Evolutionary conservation across 2,329 filamentous ascomycete genomes (phyloP), one percentile per base, ranked within the genome.

Genomic region (Harringtonia lauricola): DNA sequence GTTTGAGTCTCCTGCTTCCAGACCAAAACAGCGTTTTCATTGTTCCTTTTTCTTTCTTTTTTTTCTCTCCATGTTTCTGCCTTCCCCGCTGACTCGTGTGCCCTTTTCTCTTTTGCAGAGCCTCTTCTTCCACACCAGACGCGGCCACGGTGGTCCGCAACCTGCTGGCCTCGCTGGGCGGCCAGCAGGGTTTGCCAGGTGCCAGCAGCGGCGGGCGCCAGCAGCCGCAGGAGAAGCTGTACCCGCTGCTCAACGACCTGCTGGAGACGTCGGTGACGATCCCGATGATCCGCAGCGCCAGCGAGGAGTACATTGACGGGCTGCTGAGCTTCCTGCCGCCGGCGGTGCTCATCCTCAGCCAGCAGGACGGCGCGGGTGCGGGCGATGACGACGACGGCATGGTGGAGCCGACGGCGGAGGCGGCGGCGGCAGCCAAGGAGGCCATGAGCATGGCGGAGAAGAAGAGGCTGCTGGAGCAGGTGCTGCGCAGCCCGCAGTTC

Each of bases 401-500:
- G n/a, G n/a, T n/a, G 24, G 86, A 94, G 49, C 80, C 84, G 2
- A 77, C 76, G 36, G 67, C 78, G 0, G 81, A 79, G 43, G 76
- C 79, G 2, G 73, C 81, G n/a, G 71, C 82, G 53, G 81, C 81
- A 33, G 86, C 85, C 24, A 79, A 86, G 50, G 74, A 82, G 47
- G 81, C 83, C 8, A 72, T 95, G 55, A 82, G 76, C 43, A 60
- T 81, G 8, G 72, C 72, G 3, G 81, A 92, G 59, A 96, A 96
- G 70, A 86, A 83, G 56, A 70, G 74, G 19, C 74, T 96, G 13
- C 64, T 98, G 36, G 81, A 80, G 59, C 83, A 81, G 57, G 88
- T 96, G 8, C 66, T 96, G 14, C 78, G 86, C 50, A 94, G 86
- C 51, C 90, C 92, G 17, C 92, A 98, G 58, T 88, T 98, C 57